A percentile compares a stretch with the other conserved stretches of the same genome.
phyloP scores from a whole-genome alignment of 1,284 basidiomycete genomes.

The Cryptococcus wingfieldii region DNA sequence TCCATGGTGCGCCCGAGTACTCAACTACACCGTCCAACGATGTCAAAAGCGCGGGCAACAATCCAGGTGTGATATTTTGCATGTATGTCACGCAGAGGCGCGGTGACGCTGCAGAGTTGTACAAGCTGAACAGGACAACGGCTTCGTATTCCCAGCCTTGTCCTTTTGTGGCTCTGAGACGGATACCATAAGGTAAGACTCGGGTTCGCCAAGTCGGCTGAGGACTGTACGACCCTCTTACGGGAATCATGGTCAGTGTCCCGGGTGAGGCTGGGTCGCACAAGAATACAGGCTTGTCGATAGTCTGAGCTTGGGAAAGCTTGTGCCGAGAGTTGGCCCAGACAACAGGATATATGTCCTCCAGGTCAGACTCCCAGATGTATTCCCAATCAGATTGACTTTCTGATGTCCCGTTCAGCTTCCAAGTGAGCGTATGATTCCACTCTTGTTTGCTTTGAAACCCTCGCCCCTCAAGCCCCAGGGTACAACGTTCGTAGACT shows the following conservation, averaged over 20 bases:
- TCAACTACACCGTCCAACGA: slow-evolving; percentile 14
- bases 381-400: slow-evolving; percentile 4
- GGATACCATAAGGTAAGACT: neutral
- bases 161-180: neutral
- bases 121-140: slow-evolving; percentile 18
- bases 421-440: neutral
- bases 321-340: neutral
- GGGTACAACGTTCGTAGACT: slow-evolving; percentile 7
- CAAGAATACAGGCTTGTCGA: neutral
- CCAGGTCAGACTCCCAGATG: slow-evolving; percentile 7
- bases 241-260: neutral
- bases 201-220: neutral
- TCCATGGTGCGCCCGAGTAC: slow-evolving; percentile 3
- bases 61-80: slow-evolving; percentile 12
- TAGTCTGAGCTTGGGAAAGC: neutral
- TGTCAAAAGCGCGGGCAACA: slow-evolving; percentile 12
- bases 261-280: slow-evolving; percentile 1
- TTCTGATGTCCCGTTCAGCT: neutral
- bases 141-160: slow-evolving; percentile 5
- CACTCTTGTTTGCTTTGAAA: slow-evolving; percentile 7
- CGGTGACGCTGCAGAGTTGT: slow-evolving; percentile 4
- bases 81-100: slow-evolving; percentile 15
- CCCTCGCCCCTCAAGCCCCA: slow-evolving; percentile 14
- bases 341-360: neutral
- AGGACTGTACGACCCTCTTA: neutral